phyloP scores from a whole-genome alignment of 2,329 filamentous ascomycete species.

The Dactylellina sp. region DNA sequence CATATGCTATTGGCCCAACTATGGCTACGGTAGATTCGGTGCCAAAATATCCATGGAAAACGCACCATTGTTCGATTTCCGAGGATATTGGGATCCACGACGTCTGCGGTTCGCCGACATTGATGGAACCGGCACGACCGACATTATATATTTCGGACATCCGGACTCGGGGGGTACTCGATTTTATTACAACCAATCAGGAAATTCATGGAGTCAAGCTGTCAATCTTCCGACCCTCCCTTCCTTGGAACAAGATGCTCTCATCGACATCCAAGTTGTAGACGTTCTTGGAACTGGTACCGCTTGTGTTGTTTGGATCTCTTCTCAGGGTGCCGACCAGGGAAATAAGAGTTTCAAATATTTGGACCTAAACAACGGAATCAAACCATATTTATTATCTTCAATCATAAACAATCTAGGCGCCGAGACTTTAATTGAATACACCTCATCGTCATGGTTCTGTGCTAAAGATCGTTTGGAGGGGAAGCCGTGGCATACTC shows the following conservation, averaged over 20 bases:
- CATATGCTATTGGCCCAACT: too few relatives aligned
- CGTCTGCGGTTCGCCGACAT: constrained; percentile 43
- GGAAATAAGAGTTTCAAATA: background rate
- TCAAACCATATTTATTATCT: constrained; percentile 32
- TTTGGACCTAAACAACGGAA: constrained; percentile 13
- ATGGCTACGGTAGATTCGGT: too few relatives aligned
- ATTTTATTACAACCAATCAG: constrained; percentile 19
- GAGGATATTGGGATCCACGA: constrained; percentile 56
- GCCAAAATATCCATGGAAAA: too few relatives aligned
- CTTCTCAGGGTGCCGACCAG: constrained; percentile 3
- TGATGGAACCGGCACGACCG: constrained; percentile 29
- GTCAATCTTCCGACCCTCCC: background rate
- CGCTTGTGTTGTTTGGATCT: too few relatives aligned
- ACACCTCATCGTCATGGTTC: constrained; percentile 45
- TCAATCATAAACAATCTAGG: constrained; percentile 27
- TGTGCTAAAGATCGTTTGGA: constrained; percentile 26
- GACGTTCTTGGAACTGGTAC: constrained; percentile 51
- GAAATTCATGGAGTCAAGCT: constrained; percentile 18
- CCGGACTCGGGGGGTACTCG: background rate
- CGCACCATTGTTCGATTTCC: constrained; percentile 52
- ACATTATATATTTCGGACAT: constrained; percentile 25
- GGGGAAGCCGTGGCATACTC: constrained; percentile 40
- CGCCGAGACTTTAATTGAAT: constrained; percentile 11
- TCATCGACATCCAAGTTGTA: constrained; percentile 9
- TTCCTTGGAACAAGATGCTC: constrained; percentile 1